Evolutionary conservation across 805 yeast species (phyloP).

Genomic region (Schwanniomyces occidentalis): DNA sequence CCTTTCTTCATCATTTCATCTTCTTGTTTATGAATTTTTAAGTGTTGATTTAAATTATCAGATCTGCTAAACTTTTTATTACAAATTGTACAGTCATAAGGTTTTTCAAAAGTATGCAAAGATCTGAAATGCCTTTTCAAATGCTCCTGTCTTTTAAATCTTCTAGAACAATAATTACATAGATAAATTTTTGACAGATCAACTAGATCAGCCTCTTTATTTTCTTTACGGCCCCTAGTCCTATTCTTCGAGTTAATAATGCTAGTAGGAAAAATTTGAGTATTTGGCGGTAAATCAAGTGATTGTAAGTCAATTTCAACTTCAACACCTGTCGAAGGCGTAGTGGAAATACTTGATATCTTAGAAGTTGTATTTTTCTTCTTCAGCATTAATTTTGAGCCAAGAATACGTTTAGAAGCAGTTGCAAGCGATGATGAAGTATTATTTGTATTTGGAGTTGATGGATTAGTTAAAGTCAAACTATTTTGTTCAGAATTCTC

Average conservation of each 20-base stretch:
- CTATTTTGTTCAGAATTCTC: slow-evolving; percentile 2
- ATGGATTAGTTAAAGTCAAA: not conserved
- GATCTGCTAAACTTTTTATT: slow-evolving; percentile 54
- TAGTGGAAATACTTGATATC: slow-evolving; percentile 4
- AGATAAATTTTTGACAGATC: slow-evolving; percentile 56
- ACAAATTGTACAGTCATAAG: slow-evolving; percentile 62
- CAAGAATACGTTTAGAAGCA: slow-evolving; percentile 41
- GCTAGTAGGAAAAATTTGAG: slow-evolving; percentile 36
- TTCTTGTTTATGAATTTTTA: slow-evolving; percentile 52
- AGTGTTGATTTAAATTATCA: slow-evolving; percentile 49
- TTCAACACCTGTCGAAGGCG: slow-evolving; percentile 30
- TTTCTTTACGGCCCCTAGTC: slow-evolving; percentile 66
- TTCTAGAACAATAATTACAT: slow-evolving; percentile 63
- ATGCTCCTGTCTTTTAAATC: slow-evolving; percentile 76
- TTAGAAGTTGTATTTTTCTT: slow-evolving; percentile 18
- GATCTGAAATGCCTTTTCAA: slow-evolving; percentile 73
- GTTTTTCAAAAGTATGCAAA: slow-evolving; percentile 72
- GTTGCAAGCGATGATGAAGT: slow-evolving; percentile 23
- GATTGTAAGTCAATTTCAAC: slow-evolving; percentile 42
- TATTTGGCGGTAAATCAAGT: slow-evolving; percentile 40
- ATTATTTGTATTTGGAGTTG: slow-evolving; percentile 1
- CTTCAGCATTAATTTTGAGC: slow-evolving; percentile 36
- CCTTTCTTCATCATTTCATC: slow-evolving; percentile 13
- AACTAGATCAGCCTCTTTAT: slow-evolving; percentile 52
- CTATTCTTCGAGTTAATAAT: slow-evolving; percentile 33